Percentiles rank a stretch among this genome's conserved stretches.
These are phyloP conservation scores for Ganoderma sinense DNA, from an alignment of 1,284 basidiomycete species.

Conservation along the genomic window DNA sequence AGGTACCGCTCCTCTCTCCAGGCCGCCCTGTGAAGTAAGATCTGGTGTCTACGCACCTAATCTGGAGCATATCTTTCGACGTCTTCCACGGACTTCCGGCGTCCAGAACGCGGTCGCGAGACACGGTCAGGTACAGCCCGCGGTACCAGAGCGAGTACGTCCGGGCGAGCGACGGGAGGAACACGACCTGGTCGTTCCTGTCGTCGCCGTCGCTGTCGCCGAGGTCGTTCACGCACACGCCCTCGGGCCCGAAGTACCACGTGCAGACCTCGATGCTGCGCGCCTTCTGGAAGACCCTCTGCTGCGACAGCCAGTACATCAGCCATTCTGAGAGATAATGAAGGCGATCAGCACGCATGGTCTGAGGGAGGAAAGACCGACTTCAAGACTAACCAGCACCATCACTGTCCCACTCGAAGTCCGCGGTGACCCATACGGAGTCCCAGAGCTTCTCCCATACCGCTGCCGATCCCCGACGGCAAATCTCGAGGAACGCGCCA, in stretches of 20 bases:
- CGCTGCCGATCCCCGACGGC: constrained; percentile 52
- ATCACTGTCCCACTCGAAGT: constrained; percentile 64
- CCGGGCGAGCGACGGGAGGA: constrained; percentile 53
- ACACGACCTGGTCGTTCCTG: constrained; percentile 46
- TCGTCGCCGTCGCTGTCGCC: constrained; percentile 34
- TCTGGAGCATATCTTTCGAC: constrained; percentile 30
- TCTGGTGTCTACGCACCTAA: constrained; percentile 30
- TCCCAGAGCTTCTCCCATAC: constrained; percentile 54
- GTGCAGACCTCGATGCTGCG: constrained; percentile 23
- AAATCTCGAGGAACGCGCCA: constrained; percentile 66
- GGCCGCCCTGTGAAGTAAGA: not conserved
- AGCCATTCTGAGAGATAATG: constrained; percentile 25
- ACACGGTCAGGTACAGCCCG: constrained; percentile 53
- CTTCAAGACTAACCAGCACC: constrained; percentile 56
- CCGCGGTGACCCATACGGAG: constrained; percentile 68
- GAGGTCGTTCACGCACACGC: constrained; percentile 11
- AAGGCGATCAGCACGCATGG: too few relatives aligned
- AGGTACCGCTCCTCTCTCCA: not conserved
- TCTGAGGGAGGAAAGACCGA: too few relatives aligned
- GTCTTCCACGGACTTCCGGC: constrained; percentile 26
- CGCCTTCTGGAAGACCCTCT: constrained; percentile 21
- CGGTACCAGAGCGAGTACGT: constrained; percentile 60
- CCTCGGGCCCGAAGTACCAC: constrained; percentile 10
- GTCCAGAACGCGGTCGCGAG: constrained; percentile 42
- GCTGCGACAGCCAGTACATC: constrained; percentile 21